These are phyloP conservation scores for Infundibulicybe gibba DNA, from an alignment of 768 basidiomycete species.

Conservation along the genomic window DNA sequence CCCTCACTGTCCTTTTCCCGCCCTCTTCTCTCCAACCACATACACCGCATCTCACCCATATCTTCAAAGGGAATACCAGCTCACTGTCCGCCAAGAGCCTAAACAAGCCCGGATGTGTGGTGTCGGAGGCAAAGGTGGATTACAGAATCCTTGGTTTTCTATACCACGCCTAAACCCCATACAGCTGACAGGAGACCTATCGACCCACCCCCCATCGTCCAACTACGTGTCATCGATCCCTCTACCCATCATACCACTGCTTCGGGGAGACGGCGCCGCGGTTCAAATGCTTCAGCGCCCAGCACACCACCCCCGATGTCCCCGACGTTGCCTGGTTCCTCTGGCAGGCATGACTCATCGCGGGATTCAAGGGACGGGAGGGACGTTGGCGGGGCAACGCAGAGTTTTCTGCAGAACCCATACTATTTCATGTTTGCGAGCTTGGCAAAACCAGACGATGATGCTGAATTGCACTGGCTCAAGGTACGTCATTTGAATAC, in stretches of 20 bases:
- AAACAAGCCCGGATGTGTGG: constrained; percentile 92
- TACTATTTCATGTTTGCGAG: constrained; percentile 97
- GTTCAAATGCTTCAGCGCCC: not conserved
- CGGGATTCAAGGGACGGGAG: not conserved
- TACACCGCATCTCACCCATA: not conserved
- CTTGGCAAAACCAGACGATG: constrained; percentile 85
- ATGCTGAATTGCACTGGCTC: constrained; percentile 82
- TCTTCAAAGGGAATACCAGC: constrained; percentile 70
- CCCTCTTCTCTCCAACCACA: constrained; percentile 12
- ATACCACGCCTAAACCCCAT: constrained; percentile 1
- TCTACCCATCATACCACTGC: constrained; percentile 2
- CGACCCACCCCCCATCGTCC: constrained; percentile 96
- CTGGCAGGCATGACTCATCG: not conserved
- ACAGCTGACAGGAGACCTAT: constrained; percentile 92
- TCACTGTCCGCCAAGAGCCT: constrained; percentile 85
- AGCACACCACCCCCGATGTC: not conserved
- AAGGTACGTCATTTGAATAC: constrained; percentile 40
- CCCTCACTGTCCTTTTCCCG: constrained; percentile 18
- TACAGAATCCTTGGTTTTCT: not conserved
- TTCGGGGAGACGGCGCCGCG: not conserved
- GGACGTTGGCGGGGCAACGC: constrained; percentile 38
- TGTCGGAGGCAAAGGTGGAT: constrained; percentile 72
- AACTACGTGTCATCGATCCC: constrained; percentile 85
- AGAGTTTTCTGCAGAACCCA: constrained; percentile 80
- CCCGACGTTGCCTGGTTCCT: constrained; percentile 1